These are phyloP conservation scores for Yarrowia divulgata DNA, from an alignment of 805 yeast species.

Conservation along the genomic window DNA sequence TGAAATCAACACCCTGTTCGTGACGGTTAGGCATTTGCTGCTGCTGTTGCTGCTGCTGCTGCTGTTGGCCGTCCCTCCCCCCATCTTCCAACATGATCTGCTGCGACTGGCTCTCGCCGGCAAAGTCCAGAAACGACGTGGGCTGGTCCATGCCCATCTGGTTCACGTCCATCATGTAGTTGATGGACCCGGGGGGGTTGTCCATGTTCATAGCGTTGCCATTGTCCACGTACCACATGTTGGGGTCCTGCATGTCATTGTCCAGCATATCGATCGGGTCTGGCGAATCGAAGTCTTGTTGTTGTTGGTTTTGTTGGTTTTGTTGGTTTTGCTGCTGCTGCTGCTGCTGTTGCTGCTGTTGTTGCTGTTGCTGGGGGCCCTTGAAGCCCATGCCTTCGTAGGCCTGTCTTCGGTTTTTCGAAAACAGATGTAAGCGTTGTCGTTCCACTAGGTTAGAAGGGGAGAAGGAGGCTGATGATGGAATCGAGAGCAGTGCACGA, in stretches of 20 bases:
- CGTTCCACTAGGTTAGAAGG: constrained; percentile 31
- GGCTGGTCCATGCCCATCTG: constrained; percentile 26
- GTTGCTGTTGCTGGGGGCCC: constrained; percentile 40
- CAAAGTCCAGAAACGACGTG: constrained; percentile 21
- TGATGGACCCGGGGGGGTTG: neutral
- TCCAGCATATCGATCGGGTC: constrained; percentile 24
- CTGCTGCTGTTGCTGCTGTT: constrained; percentile 40
- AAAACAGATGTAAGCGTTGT: constrained; percentile 38
- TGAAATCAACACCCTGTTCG: constrained; percentile 21
- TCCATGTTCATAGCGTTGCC: neutral
- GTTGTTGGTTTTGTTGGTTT: neutral
- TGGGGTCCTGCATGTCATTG: constrained; percentile 22
- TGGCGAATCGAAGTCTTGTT: constrained; percentile 19
- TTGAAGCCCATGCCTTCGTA: constrained; percentile 38
- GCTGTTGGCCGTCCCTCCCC: neutral
- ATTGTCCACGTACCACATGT: constrained; percentile 25
- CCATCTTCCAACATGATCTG: constrained; percentile 36
- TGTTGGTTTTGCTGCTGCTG: constrained; percentile 1
- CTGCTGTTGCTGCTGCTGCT: neutral
- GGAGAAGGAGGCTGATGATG: too few species aligned
- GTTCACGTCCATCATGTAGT: constrained; percentile 31
- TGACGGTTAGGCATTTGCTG: neutral
- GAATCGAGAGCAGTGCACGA: too few species aligned
- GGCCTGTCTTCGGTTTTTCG: constrained; percentile 37
- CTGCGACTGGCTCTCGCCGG: constrained; percentile 35